Percentiles rank a stretch among this genome's conserved stretches.
These are phyloP conservation scores for Petrea volubilis DNA, from an alignment of 257 asterid genomes.

Conservation along the genomic window DNA sequence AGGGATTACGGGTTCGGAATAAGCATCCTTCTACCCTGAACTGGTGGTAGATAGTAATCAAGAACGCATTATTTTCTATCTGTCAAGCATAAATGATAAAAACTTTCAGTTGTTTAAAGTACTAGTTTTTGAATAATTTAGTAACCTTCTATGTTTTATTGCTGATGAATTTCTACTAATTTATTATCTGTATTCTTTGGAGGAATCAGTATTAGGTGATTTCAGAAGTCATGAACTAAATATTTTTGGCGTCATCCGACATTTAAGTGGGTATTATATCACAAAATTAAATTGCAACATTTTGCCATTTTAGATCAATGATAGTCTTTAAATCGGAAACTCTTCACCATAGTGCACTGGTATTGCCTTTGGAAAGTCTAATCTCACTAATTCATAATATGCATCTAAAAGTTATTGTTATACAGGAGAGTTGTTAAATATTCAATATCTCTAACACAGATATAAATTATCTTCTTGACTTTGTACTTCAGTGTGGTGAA, in stretches of 20 bases:
- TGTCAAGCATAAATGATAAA: not conserved
- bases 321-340: not conserved
- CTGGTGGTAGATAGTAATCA: not conserved
- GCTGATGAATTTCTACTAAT: not conserved
- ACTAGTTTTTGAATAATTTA: too few relatives aligned
- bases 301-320: not conserved
- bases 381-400: not conserved
- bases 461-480: not conserved
- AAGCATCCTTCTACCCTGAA: not conserved
- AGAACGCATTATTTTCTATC: not conserved
- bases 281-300: not conserved
- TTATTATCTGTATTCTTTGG: not conserved
- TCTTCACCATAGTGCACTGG: not conserved
- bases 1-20: not conserved
- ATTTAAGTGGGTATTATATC: not conserved
- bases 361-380: not conserved
- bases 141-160: not conserved
- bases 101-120: not conserved
- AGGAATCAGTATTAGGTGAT: not conserved
- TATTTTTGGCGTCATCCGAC: not conserved
- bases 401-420: too few relatives aligned
- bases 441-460: too few relatives aligned
- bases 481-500: conserved; percentile 75
- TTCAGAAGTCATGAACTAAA: not conserved
- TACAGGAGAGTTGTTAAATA: too few relatives aligned